Conservation (phyloP, 192 early-diverging fungal genomes). For the Linnemannia hyalina region DNA sequence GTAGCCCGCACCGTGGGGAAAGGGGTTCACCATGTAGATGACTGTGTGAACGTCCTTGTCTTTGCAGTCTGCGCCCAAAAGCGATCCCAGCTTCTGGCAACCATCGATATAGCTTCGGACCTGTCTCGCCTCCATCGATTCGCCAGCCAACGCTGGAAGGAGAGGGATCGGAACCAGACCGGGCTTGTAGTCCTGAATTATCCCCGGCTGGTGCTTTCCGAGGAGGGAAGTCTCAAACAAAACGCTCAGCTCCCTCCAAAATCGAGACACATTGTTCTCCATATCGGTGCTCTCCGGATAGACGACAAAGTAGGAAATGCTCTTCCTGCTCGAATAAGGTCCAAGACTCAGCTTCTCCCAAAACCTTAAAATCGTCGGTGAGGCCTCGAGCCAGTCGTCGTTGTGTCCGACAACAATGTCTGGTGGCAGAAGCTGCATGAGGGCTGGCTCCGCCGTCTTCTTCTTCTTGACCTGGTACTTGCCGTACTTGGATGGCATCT, state of each 20-base stretch:
- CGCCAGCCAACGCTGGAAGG: conserved; percentile 44
- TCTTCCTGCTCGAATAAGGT: conserved; percentile 66
- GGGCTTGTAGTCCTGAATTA: conserved; percentile 50
- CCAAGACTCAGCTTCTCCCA: conserved; percentile 71
- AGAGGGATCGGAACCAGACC: conserved; percentile 62
- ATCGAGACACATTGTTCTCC: conserved; percentile 44
- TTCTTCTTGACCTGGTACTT: conserved; percentile 67
- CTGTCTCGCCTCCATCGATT: conserved; percentile 56
- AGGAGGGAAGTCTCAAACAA: conserved; percentile 64
- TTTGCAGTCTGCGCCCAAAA: conserved; percentile 49
- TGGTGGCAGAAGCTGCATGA: conserved; percentile 58
- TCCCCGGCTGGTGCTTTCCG: conserved; percentile 61
- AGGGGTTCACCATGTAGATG: conserved; percentile 67
- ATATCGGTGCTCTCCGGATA: conserved; percentile 60
- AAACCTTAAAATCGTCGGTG: conserved; percentile 64
- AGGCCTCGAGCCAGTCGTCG: conserved; percentile 64
- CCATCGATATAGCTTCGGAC: conserved; percentile 62
- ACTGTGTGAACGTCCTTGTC: conserved; percentile 59
- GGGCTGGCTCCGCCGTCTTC: conserved; percentile 59
- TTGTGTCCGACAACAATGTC: conserved; percentile 67
- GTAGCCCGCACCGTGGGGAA: conserved; percentile 58
- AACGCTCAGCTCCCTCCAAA: conserved; percentile 61
- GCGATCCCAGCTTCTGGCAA: conserved; percentile 59
- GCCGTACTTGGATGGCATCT: conserved; percentile 67
- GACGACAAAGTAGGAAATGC: conserved; percentile 65